phyloP scores from a whole-genome alignment of 2,329 filamentous ascomycete genomes.

The Talaromyces sp. region DNA sequence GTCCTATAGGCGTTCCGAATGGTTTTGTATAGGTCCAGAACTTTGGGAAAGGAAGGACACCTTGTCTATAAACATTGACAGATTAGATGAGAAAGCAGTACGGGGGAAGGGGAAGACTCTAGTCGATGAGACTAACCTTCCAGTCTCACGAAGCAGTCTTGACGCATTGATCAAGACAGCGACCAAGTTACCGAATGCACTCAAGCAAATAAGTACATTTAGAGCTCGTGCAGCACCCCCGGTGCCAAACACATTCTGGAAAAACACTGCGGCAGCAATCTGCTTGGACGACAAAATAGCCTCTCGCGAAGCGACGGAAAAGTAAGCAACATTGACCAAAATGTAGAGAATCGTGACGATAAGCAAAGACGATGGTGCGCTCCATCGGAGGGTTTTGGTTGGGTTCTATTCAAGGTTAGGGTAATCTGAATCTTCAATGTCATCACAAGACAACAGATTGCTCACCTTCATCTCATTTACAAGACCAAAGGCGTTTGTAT shows the following conservation, averaged over 20 bases:
- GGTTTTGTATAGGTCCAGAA: slow-evolving; percentile 64
- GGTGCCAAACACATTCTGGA: slow-evolving; percentile 56
- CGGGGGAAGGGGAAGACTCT: background rate
- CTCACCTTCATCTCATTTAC: slow-evolving; percentile 57
- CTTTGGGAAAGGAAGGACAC: slow-evolving; percentile 57
- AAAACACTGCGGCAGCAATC: slow-evolving; percentile 58
- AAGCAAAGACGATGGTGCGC: slow-evolving; percentile 50
- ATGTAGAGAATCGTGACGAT: slow-evolving; percentile 56
- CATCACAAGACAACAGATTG: background rate
- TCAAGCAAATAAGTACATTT: slow-evolving; percentile 57
- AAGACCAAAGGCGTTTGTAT: slow-evolving; percentile 59
- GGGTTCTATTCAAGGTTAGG: slow-evolving; percentile 47
- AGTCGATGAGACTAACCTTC: slow-evolving; percentile 36
- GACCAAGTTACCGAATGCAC: slow-evolving; percentile 59
- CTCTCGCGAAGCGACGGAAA: slow-evolving; percentile 54
- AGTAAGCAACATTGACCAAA: slow-evolving; percentile 60
- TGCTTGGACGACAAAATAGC: slow-evolving; percentile 54
- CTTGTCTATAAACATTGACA: slow-evolving; percentile 46
- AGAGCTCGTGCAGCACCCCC: slow-evolving; percentile 51
- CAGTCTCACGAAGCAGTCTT: slow-evolving; percentile 59
- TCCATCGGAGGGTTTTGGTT: slow-evolving; percentile 52
- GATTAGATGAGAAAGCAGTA: background rate
- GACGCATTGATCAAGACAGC: slow-evolving; percentile 55
- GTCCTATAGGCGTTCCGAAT: slow-evolving; percentile 61
- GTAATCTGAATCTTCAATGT: no score